Conservation (phyloP, 2,329 filamentous ascomycete species). For the Fusarium chuoi region DNA sequence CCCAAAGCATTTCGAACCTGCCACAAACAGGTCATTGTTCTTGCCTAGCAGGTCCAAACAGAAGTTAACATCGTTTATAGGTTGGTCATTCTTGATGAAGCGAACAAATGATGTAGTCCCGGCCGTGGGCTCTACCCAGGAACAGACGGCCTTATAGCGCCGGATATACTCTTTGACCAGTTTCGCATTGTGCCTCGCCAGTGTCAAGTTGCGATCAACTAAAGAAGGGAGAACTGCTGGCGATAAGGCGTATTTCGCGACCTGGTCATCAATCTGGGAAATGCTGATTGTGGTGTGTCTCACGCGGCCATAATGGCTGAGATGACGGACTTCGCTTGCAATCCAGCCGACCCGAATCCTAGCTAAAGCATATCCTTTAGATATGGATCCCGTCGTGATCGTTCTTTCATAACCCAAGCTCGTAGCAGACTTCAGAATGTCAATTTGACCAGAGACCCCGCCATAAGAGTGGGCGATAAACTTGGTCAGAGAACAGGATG, state of each 20-base stretch:
- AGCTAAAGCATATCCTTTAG: conserved; percentile 85
- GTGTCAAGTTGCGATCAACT: conserved; percentile 64
- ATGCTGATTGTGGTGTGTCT: conserved; percentile 88
- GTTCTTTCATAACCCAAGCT: conserved; percentile 77
- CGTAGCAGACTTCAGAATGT: conserved; percentile 71
- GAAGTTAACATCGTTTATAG: conserved; percentile 78
- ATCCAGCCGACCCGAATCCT: conserved; percentile 88
- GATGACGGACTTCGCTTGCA: conserved; percentile 72
- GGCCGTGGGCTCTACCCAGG: conserved; percentile 79
- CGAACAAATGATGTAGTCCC: conserved; percentile 84
- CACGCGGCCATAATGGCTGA: conserved; percentile 71
- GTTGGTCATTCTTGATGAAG: conserved; percentile 68
- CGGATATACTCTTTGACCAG: conserved; percentile 75
- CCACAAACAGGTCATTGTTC: conserved; percentile 78
- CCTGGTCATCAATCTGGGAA: conserved; percentile 81
- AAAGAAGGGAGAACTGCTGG: conserved; percentile 52
- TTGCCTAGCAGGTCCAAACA: conserved; percentile 74
- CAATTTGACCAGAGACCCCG: conserved; percentile 57
- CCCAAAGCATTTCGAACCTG: conserved; percentile 80
- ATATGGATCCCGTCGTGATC: conserved; percentile 82
- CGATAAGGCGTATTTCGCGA: conserved; percentile 80
- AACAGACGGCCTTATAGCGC: conserved; percentile 69
- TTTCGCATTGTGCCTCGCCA: conserved; percentile 74
- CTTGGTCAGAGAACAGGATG: conserved; percentile 79
- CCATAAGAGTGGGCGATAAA: conserved; percentile 86